phyloP scores from a whole-genome alignment of 805 yeast genomes.

The Torulaspora microellipsoides region DNA sequence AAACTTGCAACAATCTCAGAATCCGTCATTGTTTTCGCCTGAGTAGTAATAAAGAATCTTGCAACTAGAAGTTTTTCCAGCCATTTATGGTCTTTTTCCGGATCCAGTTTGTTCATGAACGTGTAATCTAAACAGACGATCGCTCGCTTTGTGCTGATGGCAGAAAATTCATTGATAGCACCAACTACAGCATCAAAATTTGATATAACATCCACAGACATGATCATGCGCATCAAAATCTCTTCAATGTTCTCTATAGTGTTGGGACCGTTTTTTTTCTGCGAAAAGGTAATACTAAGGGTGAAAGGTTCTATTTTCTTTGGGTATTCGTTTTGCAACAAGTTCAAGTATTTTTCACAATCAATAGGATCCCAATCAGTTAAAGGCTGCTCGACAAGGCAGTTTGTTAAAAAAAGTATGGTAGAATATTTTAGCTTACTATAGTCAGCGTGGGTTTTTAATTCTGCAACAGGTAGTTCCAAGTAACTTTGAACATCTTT shows the following conservation, averaged over 20 bases:
- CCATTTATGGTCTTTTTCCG: slow-evolving; percentile 23
- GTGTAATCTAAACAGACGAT: slow-evolving; percentile 35
- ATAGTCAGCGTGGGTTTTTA: slow-evolving; percentile 17
- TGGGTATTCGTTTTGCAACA: slow-evolving; percentile 28
- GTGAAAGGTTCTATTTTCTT: slow-evolving; percentile 33
- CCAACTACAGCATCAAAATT: slow-evolving; percentile 26
- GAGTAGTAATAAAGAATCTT: slow-evolving; percentile 25
- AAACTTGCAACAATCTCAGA: slow-evolving; percentile 23
- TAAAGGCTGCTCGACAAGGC: slow-evolving; percentile 22
- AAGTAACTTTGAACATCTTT: slow-evolving; percentile 12
- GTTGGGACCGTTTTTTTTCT: slow-evolving; percentile 11
- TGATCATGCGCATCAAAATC: slow-evolving; percentile 36
- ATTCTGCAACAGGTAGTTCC: slow-evolving; percentile 10
- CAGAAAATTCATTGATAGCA: slow-evolving; percentile 30
- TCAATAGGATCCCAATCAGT: slow-evolving; percentile 1
- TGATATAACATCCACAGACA: slow-evolving; percentile 24
- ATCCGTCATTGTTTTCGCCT: slow-evolving; percentile 19
- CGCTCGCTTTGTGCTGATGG: slow-evolving; percentile 25
- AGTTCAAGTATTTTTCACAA: slow-evolving; percentile 17
- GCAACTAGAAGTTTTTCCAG: slow-evolving; percentile 31
- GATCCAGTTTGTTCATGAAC: slow-evolving; percentile 32
- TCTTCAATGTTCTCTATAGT: slow-evolving; percentile 24
- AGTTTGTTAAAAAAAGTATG: slow-evolving; percentile 26
- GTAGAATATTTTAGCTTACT: slow-evolving; percentile 22
- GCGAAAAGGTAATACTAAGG: slow-evolving; percentile 24